Base-by-base conservation (phyloP, 2,329 filamentous ascomycete species). In the Colletotrichum eleusines region DNA sequence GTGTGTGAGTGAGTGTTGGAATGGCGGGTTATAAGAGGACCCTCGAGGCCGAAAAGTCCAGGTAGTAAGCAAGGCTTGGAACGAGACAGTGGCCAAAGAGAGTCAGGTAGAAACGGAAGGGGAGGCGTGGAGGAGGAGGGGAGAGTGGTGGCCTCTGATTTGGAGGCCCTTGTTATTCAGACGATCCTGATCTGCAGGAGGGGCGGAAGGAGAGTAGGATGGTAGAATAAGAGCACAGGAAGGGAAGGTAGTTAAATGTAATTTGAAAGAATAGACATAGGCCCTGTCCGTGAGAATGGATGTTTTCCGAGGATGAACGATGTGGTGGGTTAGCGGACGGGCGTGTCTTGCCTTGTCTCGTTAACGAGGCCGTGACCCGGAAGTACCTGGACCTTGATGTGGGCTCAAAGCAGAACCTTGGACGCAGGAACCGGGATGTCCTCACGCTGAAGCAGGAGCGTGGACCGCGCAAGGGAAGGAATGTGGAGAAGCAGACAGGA, bases 181-280 rank as follows among this genome's bases (percentile, higher is more conserved):
- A 71, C 53, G 68, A 67, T 67, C 68, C 51, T 63, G 68, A 71
- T 68, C 68, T 71, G 63, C 68, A 63, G 59, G 44, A 65, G 68
- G 51, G 55, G 48, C 72, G 63, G 65, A 63, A 72, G 62, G 66
- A 71, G 69, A 63, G 63, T 50, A 51, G 53, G 63, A 58, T 18
- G 20, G 31, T 31, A 55, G 35, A n/a, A n/a, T n/a, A n/a, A n/a
- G n/a, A n/a, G 11, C 14, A 33, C 69, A 54, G 40, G 53, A 63
- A 66, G 63, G 70, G 73, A 58, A 70, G 67, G 73, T 63, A 70
- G 67, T 72, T 63, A 67, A 64, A 60, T 68, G 68, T 62, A 58
- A 69, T 60, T 63, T 64, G 53, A 69, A 73, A 23, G 44, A 23
- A 23, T 35, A 63, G 60, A 72, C 59, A 59, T 44, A 58, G 53